Evolutionary conservation across 371 early-diverging fungal genomes (phyloP).

Genomic region (Rhizopus stolonifer): DNA sequence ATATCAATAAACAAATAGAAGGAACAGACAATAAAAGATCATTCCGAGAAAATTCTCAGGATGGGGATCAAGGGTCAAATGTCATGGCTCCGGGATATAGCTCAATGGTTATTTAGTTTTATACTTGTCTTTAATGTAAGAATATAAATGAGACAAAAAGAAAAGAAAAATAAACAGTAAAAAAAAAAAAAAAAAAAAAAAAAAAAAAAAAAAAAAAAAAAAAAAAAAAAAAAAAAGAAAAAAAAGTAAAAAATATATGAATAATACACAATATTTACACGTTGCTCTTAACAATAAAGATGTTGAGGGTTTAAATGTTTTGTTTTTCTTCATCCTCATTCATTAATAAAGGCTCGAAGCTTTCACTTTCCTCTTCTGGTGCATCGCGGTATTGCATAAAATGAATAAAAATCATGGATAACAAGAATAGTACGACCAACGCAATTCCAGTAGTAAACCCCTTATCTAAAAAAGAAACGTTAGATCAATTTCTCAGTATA

Average conservation of each 20-base stretch:
- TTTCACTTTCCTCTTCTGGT: constrained; percentile 6
- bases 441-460: constrained; percentile 26
- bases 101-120: constrained; percentile 1
- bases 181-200: too few species aligned
- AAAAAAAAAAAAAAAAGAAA: too few species aligned
- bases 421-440: constrained; percentile 20
- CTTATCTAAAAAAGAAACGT: constrained; percentile 17
- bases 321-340: constrained; percentile 3
- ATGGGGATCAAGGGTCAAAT: constrained; percentile 10
- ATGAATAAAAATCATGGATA: constrained; percentile 14
- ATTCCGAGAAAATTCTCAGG: constrained; percentile 9
- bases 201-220: background rate
- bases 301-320: background rate
- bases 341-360: constrained; percentile 13
- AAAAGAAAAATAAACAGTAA: background rate
- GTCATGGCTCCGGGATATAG: constrained; percentile 1
- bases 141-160: background rate
- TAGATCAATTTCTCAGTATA: background rate
- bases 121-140: background rate
- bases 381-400: constrained; percentile 14
- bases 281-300: background rate
- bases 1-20: background rate
- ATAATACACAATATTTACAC: too few species aligned
- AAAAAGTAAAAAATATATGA: too few species aligned
- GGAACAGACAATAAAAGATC: constrained; percentile 16